These are phyloP conservation scores for Phaeoacremonium minimum DNA, from an alignment of 2,329 filamentous ascomycete genomes.

Conservation along the genomic window DNA sequence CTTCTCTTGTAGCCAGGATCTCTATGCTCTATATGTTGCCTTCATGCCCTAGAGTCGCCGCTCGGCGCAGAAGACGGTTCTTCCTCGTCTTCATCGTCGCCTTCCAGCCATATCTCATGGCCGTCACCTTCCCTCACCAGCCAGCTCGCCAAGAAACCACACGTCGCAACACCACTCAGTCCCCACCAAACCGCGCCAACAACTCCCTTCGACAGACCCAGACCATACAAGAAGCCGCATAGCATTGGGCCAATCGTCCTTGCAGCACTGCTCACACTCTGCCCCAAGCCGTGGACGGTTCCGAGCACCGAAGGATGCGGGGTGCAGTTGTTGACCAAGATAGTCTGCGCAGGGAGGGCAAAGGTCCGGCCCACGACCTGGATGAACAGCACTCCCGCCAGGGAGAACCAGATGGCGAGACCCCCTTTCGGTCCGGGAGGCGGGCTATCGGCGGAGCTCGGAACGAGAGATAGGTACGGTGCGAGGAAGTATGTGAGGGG, in stretches of 20 bases:
- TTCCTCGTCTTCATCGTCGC: conserved; percentile 45
- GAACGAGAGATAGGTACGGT: conserved; percentile 68
- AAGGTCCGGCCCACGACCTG: conserved; percentile 68
- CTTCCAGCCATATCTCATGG: conserved; percentile 61
- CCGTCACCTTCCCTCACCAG: conserved; percentile 58
- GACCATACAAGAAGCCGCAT: conserved; percentile 57
- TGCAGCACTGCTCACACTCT: conserved; percentile 54
- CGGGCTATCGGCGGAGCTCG: conserved; percentile 40
- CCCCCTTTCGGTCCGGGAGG: conserved; percentile 50
- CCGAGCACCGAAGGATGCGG: conserved; percentile 43
- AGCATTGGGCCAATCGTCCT: conserved; percentile 57
- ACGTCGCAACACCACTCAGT: conserved; percentile 42
- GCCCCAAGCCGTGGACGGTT: conserved; percentile 44
- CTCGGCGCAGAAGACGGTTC: too few relatives aligned
- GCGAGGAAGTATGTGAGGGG: conserved; percentile 65
- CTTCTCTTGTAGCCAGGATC: too few relatives aligned
- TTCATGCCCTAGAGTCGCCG: too few relatives aligned
- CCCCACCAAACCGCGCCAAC: conserved; percentile 58
- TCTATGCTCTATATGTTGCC: too few relatives aligned
- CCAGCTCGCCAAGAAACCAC: conserved; percentile 45
- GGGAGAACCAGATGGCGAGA: conserved; percentile 57
- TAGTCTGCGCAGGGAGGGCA: conserved; percentile 39
- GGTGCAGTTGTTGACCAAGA: conserved; percentile 43
- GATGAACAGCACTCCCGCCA: conserved; percentile 56
- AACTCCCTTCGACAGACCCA: conserved; percentile 50